These are phyloP conservation scores for Diplodia intermedia DNA, from an alignment of 2,329 filamentous ascomycete species.

Conservation along the genomic window DNA sequence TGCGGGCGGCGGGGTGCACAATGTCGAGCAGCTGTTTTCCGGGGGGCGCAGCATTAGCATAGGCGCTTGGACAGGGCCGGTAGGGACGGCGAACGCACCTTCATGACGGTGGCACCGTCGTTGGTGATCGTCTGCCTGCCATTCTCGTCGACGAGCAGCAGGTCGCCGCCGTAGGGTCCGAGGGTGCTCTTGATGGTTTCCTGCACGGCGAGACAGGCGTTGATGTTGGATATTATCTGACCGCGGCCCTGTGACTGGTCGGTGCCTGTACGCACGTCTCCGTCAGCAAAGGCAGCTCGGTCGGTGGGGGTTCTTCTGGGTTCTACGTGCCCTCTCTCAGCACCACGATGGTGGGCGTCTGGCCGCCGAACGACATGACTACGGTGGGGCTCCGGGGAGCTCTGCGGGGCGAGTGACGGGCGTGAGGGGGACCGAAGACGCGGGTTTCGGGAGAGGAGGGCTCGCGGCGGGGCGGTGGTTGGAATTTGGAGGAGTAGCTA, in stretches of 20 bases:
- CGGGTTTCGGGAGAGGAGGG: background rate
- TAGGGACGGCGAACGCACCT: conserved; percentile 62
- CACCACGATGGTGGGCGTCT: conserved; percentile 97
- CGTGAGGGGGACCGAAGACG: conserved; percentile 1
- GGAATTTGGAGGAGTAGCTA: conserved; percentile 17
- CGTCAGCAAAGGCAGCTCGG: conserved; percentile 12
- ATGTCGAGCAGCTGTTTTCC: conserved; percentile 88
- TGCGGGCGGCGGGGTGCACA: conserved; percentile 93
- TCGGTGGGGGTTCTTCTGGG: conserved; percentile 2
- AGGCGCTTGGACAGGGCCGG: conserved; percentile 14
- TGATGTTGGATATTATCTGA: conserved; percentile 97
- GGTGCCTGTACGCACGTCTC: conserved; percentile 78
- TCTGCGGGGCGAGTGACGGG: conserved; percentile 5
- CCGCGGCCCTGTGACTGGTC: conserved; percentile 97
- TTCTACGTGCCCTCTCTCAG: conserved; percentile 84
- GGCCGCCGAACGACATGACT: conserved; percentile 91
- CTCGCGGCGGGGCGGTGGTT: conserved; percentile 2
- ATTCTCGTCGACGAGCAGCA: conserved; percentile 95
- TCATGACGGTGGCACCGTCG: conserved; percentile 99
- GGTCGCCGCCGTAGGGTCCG: conserved; percentile 94
- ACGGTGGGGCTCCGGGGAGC: conserved; percentile 24
- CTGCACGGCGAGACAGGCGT: conserved; percentile 95
- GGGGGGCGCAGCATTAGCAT: background rate
- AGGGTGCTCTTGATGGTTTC: conserved; percentile 94
- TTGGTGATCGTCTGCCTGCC: conserved; percentile 98